Base-by-base conservation (phyloP, 768 basidiomycete species). In the Favolaschia claudopus region DNA sequence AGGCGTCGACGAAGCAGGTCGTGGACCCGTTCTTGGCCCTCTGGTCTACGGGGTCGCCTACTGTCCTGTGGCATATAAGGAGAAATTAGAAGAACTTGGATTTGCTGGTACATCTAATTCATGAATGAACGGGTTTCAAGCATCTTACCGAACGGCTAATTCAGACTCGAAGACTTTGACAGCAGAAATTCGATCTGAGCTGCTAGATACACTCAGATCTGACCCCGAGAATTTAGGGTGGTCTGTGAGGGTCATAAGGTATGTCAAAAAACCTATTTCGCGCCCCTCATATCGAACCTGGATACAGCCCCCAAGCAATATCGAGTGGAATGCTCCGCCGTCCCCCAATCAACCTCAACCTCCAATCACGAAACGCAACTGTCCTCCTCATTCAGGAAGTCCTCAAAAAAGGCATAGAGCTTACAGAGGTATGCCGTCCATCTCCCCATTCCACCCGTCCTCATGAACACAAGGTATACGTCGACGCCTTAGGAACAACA, bases 1-100 rank as follows among this genome's bases (percentile, higher is more conserved):
- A 46, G 97, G 97, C 22, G 95, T 99, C n/a, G 97, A 99, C 73
- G 97, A 99, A 72, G 97, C 97, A 0, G 97, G 97, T 0, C 82
- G 97, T 52, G 97, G 97, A 0, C 97, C 96, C 20, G 96, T 96
- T 2, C 79, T 99, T 0, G 96, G 96, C 1, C 97, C 97, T 0
- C 84, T 99, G 58, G 97, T 99, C 0, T 99, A 99, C 68, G 96
- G 92, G 7, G 87, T 96, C 24, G 96, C 97, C 0, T 98, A 94
- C 69, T 99, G 96, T 67, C 92, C 95, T 3, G 81, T 81, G 4
- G 79, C 87, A 22, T 98, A 92, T 75, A 80, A 87, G 62, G 85
- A 89, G 3, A 73, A 85, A 14, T 74, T 99, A 52, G 89, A 93
- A 47, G 72, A 80, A 13, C 80, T 99, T 4, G 97, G 96, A 0